Conservation (phyloP, 305 asterid genomes). For the Solanum hybrid region DNA sequence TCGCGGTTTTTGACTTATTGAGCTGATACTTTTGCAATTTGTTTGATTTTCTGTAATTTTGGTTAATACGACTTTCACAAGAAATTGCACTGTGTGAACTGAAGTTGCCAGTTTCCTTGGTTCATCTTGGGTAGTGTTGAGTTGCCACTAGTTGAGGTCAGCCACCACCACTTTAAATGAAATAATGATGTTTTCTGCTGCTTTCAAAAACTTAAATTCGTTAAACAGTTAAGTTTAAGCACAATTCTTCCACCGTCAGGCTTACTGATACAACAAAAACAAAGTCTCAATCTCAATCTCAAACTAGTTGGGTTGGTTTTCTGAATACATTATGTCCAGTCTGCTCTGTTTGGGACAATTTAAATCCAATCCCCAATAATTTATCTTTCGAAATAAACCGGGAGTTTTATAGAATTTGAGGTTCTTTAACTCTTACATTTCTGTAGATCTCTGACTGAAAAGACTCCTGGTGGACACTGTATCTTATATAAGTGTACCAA, state of each 20-base stretch:
- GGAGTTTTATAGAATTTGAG: not conserved
- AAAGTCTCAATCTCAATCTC: not conserved
- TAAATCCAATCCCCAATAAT: not conserved
- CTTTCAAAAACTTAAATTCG: not conserved
- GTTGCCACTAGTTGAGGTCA: not conserved
- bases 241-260: not conserved
- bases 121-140: not conserved
- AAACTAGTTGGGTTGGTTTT: not conserved
- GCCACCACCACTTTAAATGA: not conserved
- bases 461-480: not conserved
- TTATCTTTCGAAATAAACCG: not conserved
- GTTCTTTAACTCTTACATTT: not conserved
- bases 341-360: not conserved
- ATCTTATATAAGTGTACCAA: not conserved
- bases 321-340: not conserved
- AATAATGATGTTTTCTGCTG: not conserved
- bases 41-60: not conserved
- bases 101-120: not conserved
- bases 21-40: not conserved
- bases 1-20: not conserved
- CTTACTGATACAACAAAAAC: not conserved
- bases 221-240: not conserved
- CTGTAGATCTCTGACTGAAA: not conserved
- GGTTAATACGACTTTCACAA: not conserved
- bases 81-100: not conserved